These are phyloP conservation scores for Linaria vulgaris DNA, from an alignment of 257 asterid genomes.

Conservation along the genomic window DNA sequence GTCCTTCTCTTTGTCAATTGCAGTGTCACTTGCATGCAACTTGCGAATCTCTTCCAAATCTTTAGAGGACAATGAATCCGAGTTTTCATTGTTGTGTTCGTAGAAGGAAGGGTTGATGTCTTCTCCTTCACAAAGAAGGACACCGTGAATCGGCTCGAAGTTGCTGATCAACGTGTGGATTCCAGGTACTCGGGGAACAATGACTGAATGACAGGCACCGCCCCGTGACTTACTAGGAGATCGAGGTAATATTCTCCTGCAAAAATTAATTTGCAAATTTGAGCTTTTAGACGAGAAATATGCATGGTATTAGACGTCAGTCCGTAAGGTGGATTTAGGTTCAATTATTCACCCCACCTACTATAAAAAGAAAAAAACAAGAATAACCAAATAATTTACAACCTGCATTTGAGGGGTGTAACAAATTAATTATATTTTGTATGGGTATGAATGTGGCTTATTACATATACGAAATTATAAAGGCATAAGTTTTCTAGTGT, in stretches of 20 bases:
- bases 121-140: slow-evolving; percentile 87
- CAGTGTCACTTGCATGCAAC: slow-evolving; percentile 65
- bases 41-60: slow-evolving; percentile 66
- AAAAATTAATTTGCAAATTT: no score
- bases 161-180: slow-evolving; percentile 67
- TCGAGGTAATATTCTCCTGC: slow-evolving; percentile 85
- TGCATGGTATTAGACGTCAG: no score
- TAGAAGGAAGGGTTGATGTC: slow-evolving; percentile 80
- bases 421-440: no score
- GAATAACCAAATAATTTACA: no score
- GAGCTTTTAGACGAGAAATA: no score
- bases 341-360: no score
- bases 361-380: no score
- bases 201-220: slow-evolving; percentile 75
- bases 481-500: no score
- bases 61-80: slow-evolving; percentile 44
- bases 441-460: no score
- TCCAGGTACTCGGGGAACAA: slow-evolving; percentile 80
- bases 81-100: slow-evolving; percentile 51
- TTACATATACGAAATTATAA: no score
- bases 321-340: no score
- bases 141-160: slow-evolving; percentile 89
- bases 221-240: slow-evolving; percentile 77
- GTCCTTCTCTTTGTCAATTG: slow-evolving; percentile 76
- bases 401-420: no score